Evolutionary conservation across 345 rosid genomes (phyloP).

Genomic region (Sisymbrium altissimum): DNA sequence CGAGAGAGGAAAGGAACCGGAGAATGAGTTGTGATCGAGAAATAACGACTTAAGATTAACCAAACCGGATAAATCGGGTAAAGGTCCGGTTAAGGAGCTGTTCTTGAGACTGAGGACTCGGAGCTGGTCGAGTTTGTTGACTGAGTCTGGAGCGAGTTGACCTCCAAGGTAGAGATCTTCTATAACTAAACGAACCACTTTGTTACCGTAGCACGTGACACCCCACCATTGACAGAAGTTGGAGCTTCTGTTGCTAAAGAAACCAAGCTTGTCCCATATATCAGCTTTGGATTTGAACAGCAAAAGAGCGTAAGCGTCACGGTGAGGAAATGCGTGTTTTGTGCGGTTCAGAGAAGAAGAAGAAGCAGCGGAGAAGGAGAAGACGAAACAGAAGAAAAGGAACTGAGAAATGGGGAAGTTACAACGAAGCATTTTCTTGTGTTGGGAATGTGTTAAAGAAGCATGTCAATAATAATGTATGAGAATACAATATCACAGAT

Average conservation of each 20-base stretch:
- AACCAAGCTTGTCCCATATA: conserved; percentile 39
- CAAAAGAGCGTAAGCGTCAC: conserved; percentile 62
- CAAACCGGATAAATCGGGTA: conserved; percentile 74
- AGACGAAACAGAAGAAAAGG: conserved; percentile 3
- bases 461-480: background rate
- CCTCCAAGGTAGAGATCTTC: conserved; percentile 64
- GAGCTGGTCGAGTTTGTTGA: conserved; percentile 72
- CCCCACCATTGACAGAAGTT: conserved; percentile 71
- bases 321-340: conserved; percentile 24
- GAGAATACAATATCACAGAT: conserved; percentile 2
- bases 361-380: conserved; percentile 12
- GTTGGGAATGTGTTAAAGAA: conserved; percentile 24
- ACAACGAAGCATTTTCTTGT: conserved; percentile 26
- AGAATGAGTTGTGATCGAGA: conserved; percentile 64
- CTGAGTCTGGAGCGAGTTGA: conserved; percentile 46
- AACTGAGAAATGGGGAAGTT: conserved; percentile 19
- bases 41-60: conserved; percentile 69
- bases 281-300: conserved; percentile 75
- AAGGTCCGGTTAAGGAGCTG: conserved; percentile 69
- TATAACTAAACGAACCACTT: conserved; percentile 59
- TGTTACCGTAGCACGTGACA: conserved; percentile 48
- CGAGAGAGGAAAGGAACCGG: conserved; percentile 70
- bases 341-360: conserved; percentile 20
- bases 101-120: conserved; percentile 85
- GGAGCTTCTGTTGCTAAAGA: conserved; percentile 34